These are phyloP conservation scores for Ziziphus jujuba DNA, from an alignment of 306 rosid genomes.

Conservation along the genomic window DNA sequence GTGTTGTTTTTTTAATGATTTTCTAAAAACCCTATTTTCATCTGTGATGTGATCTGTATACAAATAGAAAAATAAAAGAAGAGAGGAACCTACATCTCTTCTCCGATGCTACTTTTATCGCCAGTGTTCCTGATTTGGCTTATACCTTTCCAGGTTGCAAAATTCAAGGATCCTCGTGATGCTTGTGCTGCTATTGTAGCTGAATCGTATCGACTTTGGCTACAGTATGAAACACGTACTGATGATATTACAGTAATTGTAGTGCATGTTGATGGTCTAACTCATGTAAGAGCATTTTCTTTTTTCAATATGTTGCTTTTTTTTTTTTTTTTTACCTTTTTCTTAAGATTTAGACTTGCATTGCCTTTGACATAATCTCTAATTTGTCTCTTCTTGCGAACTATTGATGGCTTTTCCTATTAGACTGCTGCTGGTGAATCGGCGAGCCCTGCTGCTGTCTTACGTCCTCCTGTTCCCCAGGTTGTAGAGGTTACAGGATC, in stretches of 20 bases:
- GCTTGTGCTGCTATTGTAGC: constrained; percentile 99
- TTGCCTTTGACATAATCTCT: constrained; percentile 10
- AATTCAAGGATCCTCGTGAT: constrained; percentile 92
- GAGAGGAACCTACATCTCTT: no score
- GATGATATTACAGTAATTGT: constrained; percentile 96
- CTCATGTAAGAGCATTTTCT: constrained; percentile 53
- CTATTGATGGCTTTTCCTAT: constrained; percentile 21
- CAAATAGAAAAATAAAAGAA: no score
- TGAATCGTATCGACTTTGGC: constrained; percentile 96
- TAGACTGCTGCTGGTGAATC: constrained; percentile 63
- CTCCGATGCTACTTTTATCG: not conserved
- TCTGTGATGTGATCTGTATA: no score
- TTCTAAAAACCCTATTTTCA: no score
- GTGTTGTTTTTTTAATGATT: no score
- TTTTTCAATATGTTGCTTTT: not conserved
- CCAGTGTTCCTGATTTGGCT: constrained; percentile 18
- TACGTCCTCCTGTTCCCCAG: constrained; percentile 61
- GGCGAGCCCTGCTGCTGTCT: constrained; percentile 38
- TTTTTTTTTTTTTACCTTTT: constrained; percentile 18
- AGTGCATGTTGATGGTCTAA: constrained; percentile 87
- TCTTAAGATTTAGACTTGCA: not conserved
- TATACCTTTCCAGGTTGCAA: constrained; percentile 63
- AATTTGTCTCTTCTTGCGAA: constrained; percentile 16
- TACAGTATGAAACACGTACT: constrained; percentile 97
- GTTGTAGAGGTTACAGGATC: constrained; percentile 89